Evolutionary conservation across 2,329 filamentous ascomycete genomes (phyloP).

Genomic region (Colletotrichum horii): DNA sequence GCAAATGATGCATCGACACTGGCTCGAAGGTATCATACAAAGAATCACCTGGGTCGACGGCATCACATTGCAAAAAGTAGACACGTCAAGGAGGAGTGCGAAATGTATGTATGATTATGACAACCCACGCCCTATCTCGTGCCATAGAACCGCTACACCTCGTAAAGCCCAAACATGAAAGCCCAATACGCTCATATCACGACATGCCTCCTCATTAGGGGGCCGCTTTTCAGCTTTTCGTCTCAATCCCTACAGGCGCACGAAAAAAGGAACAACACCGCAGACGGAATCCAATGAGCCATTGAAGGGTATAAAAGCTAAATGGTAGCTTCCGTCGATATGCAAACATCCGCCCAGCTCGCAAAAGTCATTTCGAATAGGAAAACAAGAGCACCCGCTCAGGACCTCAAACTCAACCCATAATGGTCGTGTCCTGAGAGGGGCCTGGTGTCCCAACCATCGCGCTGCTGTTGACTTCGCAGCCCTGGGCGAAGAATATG

Average conservation of each 20-base stretch:
- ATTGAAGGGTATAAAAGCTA: conserved; percentile 1
- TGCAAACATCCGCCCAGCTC: background rate
- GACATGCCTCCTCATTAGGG: background rate
- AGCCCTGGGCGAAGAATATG: conserved; percentile 93
- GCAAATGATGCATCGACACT: accelerated
- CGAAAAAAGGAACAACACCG: background rate
- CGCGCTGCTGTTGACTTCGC: conserved; percentile 50
- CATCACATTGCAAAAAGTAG: background rate
- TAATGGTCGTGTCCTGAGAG: conserved; percentile 17
- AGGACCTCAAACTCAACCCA: background rate
- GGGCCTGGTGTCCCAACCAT: background rate
- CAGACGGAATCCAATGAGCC: background rate
- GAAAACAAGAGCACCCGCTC: background rate
- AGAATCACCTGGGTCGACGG: no score
- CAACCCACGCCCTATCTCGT: background rate
- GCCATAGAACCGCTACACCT: conserved; percentile 1
- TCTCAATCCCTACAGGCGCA: background rate
- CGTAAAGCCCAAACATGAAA: background rate
- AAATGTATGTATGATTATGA: conserved; percentile 1
- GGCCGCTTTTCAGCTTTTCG: background rate
- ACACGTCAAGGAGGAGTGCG: background rate
- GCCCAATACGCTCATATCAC: background rate
- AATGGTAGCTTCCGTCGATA: background rate
- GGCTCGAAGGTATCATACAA: accelerated
- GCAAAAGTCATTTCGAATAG: background rate